Evolutionary conservation across 2,329 filamentous ascomycete species (phyloP).

Genomic region (Zelopaecilomyces penicillatus): DNA sequence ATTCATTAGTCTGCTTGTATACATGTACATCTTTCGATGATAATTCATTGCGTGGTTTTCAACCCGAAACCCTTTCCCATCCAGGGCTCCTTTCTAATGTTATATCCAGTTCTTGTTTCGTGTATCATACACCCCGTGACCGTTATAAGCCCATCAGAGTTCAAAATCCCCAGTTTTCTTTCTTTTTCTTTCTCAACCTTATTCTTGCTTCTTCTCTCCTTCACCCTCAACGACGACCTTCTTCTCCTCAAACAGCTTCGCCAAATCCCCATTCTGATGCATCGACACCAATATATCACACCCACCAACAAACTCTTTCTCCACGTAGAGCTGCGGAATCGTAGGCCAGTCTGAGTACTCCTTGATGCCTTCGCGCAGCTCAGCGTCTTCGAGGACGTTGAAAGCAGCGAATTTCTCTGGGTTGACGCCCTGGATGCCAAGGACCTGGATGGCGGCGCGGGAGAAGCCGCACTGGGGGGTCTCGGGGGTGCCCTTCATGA

Average conservation of each 20-base stretch:
- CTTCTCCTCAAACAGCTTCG: constrained; percentile 88
- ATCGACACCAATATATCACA: constrained; percentile 95
- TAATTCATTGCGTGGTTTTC: too few species aligned
- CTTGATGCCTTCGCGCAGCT: constrained; percentile 87
- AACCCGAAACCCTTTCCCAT: too few species aligned
- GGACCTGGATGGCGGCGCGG: constrained; percentile 85
- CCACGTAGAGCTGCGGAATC: constrained; percentile 91
- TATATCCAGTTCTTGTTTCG: not conserved
- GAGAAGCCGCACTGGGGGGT: constrained; percentile 96
- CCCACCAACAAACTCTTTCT: constrained; percentile 95
- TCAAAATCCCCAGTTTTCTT: constrained; percentile 1
- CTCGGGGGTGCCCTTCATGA: constrained; percentile 99
- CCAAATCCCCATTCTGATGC: constrained; percentile 92
- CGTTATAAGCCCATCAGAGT: too few species aligned
- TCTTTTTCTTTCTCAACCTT: constrained; percentile 8
- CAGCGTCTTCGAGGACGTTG: constrained; percentile 89
- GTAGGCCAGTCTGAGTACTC: constrained; percentile 99
- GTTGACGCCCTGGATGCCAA: constrained; percentile 90
- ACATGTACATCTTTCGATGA: too few species aligned
- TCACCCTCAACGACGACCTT: constrained; percentile 61
- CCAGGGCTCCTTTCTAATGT: too few species aligned
- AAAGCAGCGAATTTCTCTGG: constrained; percentile 95
- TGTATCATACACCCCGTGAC: constrained; percentile 6
- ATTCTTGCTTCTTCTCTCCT: constrained; percentile 27
- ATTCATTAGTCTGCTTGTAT: too few species aligned